Evolutionary conservation across 1,139 yeast genomes (phyloP).

Genomic region (Pichia terricola): DNA sequence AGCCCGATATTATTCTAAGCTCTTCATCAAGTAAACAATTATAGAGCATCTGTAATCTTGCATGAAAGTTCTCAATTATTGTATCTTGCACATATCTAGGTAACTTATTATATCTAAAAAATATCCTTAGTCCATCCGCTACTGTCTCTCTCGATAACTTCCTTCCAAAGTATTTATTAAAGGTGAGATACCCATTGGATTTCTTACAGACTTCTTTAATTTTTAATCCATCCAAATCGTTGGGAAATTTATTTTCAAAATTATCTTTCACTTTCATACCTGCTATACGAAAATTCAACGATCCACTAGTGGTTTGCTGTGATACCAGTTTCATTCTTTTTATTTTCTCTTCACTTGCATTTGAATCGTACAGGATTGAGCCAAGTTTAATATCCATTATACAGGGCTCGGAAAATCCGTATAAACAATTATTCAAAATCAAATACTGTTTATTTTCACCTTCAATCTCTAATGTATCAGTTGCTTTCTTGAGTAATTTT

Average conservation of each 20-base stretch:
- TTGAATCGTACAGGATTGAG: constrained; percentile 52
- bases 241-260: constrained; percentile 10
- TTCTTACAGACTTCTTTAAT: constrained; percentile 14
- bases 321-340: constrained; percentile 56
- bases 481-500: constrained; percentile 3
- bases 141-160: constrained; percentile 37
- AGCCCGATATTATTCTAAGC: constrained; percentile 62
- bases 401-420: constrained; percentile 57
- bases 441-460: constrained; percentile 29
- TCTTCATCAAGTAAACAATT: constrained; percentile 56
- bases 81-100: constrained; percentile 25
- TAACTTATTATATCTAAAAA: constrained; percentile 34
- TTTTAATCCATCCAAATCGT: constrained; percentile 14
- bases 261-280: constrained; percentile 60
- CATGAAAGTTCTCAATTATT: constrained; percentile 36
- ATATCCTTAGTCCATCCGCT: constrained; percentile 40
- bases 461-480: constrained; percentile 8
- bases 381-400: constrained; percentile 84
- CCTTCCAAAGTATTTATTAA: constrained; percentile 69
- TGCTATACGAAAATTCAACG: constrained; percentile 65
- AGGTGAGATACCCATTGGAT: constrained; percentile 33
- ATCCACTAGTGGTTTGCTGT: constrained; percentile 67
- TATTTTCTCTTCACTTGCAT: constrained; percentile 49
- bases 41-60: constrained; percentile 54
- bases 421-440: constrained; percentile 66